Evolutionary conservation across 225 moss, liverwort and hornwort species (phyloP), one percentile per base, ranked within the genome.

Genomic region (Neckera pumila): DNA sequence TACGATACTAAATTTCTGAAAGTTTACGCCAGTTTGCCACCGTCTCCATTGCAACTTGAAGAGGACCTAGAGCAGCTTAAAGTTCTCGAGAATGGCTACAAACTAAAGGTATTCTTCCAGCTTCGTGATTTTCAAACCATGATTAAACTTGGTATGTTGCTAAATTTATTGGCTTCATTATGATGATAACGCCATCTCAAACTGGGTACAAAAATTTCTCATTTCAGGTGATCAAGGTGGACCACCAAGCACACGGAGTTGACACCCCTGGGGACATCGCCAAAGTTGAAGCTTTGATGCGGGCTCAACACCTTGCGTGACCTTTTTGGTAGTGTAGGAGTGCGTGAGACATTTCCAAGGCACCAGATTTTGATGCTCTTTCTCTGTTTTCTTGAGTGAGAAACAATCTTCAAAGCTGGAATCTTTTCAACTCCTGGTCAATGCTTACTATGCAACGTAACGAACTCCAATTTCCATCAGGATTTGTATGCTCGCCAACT

Each of bases 11-110:
- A 95, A 5, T 96, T 97, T 90, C 92, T 99, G 89, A 92, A 94
- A 84, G 75, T 93, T 51, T 99, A 97, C 82, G 89, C 96, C 33
- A 90, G 87, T 82, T 93, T 99, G 95, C 89, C 91, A 86, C 61
- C 96, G 20, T 95, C 99, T 88, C 94, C 95, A 12, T 87, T 99
- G 81, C 99, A 99, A 87, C 74, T 96, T 89, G 95, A 96, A 89
- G 99, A 99, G 90, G 97, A 99, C 86, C 90, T 99, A 79, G 99
- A 99, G 91, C 99, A 99, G 92, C 93, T 99, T 88, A 99, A 99
- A 93, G 95, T 95, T 59, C 96, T 99, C 42, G 97, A 99, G 89
- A 92, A 99, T 87, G 97, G 99, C 79, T 95, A 93, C 90, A 99
- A 94, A 92, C 85, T 99, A 77, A 99, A 97, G 96, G 98, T 97